phyloP scores from a whole-genome alignment of 2,329 filamentous ascomycete genomes.

The Aspergillus hiratsukae region DNA sequence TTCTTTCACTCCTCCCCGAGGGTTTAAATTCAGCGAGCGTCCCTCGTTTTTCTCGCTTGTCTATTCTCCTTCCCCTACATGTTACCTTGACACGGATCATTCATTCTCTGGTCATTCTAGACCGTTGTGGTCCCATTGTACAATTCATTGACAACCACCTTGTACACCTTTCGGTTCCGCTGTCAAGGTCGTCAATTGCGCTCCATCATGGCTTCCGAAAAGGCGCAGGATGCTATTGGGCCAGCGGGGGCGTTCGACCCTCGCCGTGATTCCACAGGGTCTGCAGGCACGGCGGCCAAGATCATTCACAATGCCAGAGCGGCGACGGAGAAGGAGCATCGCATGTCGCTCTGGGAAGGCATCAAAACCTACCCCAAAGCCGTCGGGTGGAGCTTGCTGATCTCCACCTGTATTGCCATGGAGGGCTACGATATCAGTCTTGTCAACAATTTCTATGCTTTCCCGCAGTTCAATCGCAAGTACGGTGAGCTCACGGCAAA shows the following conservation, averaged over 20 bases:
- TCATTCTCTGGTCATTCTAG: not conserved
- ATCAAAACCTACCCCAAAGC: slow-evolving; percentile 82
- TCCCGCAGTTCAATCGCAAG: slow-evolving; percentile 38
- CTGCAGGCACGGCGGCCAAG: slow-evolving; percentile 28
- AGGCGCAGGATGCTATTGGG: slow-evolving; percentile 26
- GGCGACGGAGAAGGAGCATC: slow-evolving; percentile 49
- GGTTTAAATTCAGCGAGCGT: not conserved
- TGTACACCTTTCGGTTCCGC: not conserved
- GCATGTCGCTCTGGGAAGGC: slow-evolving; percentile 70
- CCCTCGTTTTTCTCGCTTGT: not conserved
- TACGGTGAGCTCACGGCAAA: slow-evolving; percentile 33
- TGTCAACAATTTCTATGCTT: slow-evolving; percentile 71
- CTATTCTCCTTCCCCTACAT: not conserved
- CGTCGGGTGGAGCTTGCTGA: slow-evolving; percentile 74
- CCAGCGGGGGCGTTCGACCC: slow-evolving; percentile 15
- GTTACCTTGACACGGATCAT: not conserved
- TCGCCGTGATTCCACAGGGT: slow-evolving; percentile 17
- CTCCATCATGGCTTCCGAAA: slow-evolving; percentile 23
- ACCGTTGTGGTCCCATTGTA: not conserved
- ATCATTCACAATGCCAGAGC: slow-evolving; percentile 40
- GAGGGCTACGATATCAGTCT: slow-evolving; percentile 82
- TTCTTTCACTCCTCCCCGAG: not conserved
- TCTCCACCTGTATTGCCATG: slow-evolving; percentile 90
- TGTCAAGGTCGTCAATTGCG: not conserved
- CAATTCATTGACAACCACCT: not conserved